These are phyloP conservation scores for Cladosporium sp. DNA, from an alignment of 2,329 filamentous ascomycete species.

Conservation along the genomic window DNA sequence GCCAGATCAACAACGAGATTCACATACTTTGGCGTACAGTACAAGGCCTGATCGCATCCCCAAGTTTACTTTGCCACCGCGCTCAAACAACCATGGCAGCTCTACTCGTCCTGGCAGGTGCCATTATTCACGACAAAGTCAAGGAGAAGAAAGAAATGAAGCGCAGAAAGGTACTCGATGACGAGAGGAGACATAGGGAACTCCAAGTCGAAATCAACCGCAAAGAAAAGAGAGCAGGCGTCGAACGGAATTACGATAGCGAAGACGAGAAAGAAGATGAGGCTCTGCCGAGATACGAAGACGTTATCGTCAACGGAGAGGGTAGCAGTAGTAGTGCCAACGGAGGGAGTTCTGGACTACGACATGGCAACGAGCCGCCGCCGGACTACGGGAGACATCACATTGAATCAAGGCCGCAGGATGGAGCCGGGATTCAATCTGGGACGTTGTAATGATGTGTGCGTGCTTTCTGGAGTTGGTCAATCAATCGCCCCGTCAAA, in stretches of 20 bases:
- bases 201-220: background rate
- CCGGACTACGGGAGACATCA: background rate
- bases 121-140: slow-evolving; percentile 27
- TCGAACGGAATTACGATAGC: slow-evolving; percentile 9
- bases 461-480: background rate
- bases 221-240: background rate
- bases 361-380: background rate
- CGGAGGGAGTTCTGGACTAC: background rate
- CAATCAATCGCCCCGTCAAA: background rate
- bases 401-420: background rate
- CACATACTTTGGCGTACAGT: background rate
- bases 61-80: background rate
- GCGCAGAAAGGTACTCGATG: slow-evolving; percentile 8
- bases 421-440: background rate
- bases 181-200: background rate
- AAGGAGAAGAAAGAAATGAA: slow-evolving; percentile 27
- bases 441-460: background rate
- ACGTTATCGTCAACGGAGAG: background rate
- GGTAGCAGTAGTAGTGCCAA: background rate
- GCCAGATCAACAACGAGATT: background rate
- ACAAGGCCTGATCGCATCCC: background rate
- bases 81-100: slow-evolving; percentile 26
- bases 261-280: slow-evolving; percentile 15
- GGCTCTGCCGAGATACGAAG: slow-evolving; percentile 12
- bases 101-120: slow-evolving; percentile 27